A percentile compares a stretch with the other conserved stretches of the same genome.
These are phyloP conservation scores for Erythrophleum ivorense DNA, from an alignment of 331 rosid genomes.

Conservation along the genomic window DNA sequence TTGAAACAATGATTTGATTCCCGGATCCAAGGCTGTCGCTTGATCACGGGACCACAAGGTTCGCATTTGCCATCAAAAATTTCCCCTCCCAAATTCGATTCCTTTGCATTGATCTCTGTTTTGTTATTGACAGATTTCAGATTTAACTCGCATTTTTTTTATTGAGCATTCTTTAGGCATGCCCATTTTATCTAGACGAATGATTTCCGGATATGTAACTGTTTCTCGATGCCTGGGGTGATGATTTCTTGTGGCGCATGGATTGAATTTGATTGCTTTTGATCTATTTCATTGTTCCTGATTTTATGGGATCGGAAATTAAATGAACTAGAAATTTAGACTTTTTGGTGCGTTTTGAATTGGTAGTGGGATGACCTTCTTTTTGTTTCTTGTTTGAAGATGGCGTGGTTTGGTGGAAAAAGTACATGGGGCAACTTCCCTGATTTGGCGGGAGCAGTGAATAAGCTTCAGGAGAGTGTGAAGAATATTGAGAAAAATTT, in stretches of 20 bases:
- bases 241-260: neutral
- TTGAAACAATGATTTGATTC: conserved; percentile 50
- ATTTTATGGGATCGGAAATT: conserved; percentile 41
- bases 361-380: conserved; percentile 38
- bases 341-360: conserved; percentile 40
- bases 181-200: neutral
- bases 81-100: conserved; percentile 18
- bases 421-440: conserved; percentile 89
- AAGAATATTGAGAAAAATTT: conserved; percentile 97
- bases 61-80: conserved; percentile 13
- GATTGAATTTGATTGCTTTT: conserved; percentile 12
- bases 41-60: conserved; percentile 49
- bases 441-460: conserved; percentile 97
- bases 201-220: conserved; percentile 23
- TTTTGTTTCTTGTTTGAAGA: conserved; percentile 51
- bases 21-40: conserved; percentile 37
- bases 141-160: conserved; percentile 24
- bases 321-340: conserved; percentile 14
- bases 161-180: no score
- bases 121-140: conserved; percentile 18
- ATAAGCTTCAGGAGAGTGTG: conserved; percentile 98
- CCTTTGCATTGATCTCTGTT: conserved; percentile 40
- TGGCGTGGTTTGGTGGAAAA: conserved; percentile 95
- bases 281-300: conserved; percentile 15
- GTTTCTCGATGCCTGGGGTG: neutral